A percentile compares a stretch with the other conserved stretches of the same genome.
Evolutionary conservation across 1,284 basidiomycete species (phyloP).

Genomic region (Cryptococcus sp.): DNA sequence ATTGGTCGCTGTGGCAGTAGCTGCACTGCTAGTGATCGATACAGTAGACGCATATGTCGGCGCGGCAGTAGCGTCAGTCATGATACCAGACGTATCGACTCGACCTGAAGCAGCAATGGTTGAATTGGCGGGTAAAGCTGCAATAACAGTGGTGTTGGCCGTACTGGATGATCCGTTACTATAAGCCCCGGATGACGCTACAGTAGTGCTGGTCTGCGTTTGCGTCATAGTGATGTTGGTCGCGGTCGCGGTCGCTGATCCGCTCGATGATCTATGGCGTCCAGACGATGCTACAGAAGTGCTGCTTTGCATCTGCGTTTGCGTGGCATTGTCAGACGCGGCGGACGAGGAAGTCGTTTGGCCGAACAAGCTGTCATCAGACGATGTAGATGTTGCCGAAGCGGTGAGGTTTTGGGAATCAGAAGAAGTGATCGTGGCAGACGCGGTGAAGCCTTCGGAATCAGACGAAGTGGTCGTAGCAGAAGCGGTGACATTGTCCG

Average conservation of each 20-base stretch:
- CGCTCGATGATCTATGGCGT: no score
- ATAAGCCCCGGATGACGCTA: no score
- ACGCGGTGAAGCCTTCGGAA: background rate
- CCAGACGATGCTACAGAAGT: no score
- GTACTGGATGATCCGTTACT: background rate
- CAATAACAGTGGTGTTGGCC: background rate
- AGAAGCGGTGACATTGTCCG: no score
- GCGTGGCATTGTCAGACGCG: no score
- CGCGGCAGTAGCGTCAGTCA: background rate
- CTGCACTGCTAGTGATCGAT: constrained; percentile 1
- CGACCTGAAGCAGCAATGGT: no score
- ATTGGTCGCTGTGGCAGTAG: constrained; percentile 3
- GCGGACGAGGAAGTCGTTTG: no score
- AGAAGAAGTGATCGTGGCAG: background rate
- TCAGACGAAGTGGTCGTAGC: no score
- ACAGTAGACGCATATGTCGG: constrained; percentile 2
- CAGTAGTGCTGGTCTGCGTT: no score
- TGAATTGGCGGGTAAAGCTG: background rate
- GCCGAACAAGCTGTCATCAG: no score
- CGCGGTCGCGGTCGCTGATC: background rate
- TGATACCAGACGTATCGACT: constrained; percentile 2
- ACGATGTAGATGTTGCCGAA: no score
- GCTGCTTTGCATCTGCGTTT: background rate
- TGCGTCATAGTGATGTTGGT: background rate
- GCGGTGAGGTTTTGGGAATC: no score